These are phyloP conservation scores for Hypsizygus marmoreus DNA, from an alignment of 768 basidiomycete species.

Conservation along the genomic window DNA sequence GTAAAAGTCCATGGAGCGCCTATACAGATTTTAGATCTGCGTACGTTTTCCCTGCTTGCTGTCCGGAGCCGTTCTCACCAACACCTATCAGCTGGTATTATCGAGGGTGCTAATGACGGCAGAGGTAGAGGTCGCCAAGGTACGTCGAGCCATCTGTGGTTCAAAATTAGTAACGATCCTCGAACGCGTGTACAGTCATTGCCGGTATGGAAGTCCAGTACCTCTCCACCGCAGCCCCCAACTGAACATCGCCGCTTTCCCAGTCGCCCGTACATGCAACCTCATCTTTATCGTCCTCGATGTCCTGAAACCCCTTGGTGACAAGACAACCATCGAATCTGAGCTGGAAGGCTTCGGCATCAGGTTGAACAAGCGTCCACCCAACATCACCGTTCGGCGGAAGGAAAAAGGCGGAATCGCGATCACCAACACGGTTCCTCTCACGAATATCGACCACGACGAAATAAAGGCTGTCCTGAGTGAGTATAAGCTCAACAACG, in stretches of 20 bases:
- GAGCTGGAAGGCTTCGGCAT: constrained; percentile 99
- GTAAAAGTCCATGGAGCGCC: constrained; percentile 94
- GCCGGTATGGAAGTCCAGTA: constrained; percentile 56
- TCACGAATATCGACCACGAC: constrained; percentile 93
- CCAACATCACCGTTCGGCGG: constrained; percentile 78
- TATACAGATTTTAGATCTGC: constrained; percentile 92
- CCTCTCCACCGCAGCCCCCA: constrained; percentile 9
- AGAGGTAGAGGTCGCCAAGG: constrained; percentile 95
- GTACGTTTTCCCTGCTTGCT: constrained; percentile 45
- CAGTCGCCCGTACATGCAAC: constrained; percentile 97
- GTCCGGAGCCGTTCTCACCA: not conserved
- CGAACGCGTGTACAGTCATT: constrained; percentile 50
- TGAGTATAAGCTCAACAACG: constrained; percentile 90
- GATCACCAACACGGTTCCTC: constrained; percentile 94
- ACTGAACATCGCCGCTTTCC: constrained; percentile 12
- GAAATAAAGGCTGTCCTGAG: constrained; percentile 94
- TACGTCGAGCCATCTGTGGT: constrained; percentile 32
- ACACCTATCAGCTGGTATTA: constrained; percentile 77
- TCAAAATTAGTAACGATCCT: constrained; percentile 5
- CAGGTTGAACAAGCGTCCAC: constrained; percentile 92
- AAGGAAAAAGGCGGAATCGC: constrained; percentile 93
- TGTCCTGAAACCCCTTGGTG: constrained; percentile 96
- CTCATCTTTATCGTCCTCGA: constrained; percentile 98
- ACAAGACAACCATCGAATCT: constrained; percentile 87
- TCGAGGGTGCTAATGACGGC: constrained; percentile 96